phyloP scores from a whole-genome alignment of 2,329 filamentous ascomycete genomes.

The Fusarium nodosum region DNA sequence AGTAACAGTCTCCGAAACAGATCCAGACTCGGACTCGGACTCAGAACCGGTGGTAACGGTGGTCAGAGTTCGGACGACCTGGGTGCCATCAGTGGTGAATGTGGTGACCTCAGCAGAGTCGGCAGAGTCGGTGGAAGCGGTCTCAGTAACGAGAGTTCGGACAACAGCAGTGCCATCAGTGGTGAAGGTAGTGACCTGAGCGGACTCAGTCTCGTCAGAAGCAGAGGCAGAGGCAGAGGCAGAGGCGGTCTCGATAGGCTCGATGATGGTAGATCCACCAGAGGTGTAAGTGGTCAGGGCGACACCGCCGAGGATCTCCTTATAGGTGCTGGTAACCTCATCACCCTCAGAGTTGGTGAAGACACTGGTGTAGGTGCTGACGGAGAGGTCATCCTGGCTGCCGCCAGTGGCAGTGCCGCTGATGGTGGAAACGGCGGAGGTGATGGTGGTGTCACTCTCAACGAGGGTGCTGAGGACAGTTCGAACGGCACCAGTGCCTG shows the following conservation, averaged over 20 bases:
- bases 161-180: conserved; percentile 37
- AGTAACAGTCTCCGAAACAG: conserved; percentile 39
- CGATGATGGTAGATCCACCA: conserved; percentile 37
- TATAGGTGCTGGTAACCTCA: conserved; percentile 39
- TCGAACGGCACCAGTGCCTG: conserved; percentile 49
- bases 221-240: conserved; percentile 13
- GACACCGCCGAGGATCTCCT: conserved; percentile 35
- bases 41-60: conserved; percentile 36
- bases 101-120: conserved; percentile 38
- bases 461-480: conserved; percentile 56
- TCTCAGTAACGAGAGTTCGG: conserved; percentile 39
- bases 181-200: conserved; percentile 42
- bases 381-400: conserved; percentile 44
- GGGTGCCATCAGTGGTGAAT: conserved; percentile 39
- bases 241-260: conserved; percentile 33
- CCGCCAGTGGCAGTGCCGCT: conserved; percentile 40
- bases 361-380: conserved; percentile 50
- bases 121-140: conserved; percentile 31
- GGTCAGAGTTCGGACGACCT: conserved; percentile 41
- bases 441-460: conserved; percentile 53
- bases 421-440: conserved; percentile 56
- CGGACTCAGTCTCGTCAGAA: conserved; percentile 14
- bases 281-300: conserved; percentile 43
- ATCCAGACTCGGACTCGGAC: conserved; percentile 32
- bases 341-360: conserved; percentile 45